Conservation (phyloP, 1,139 yeast genomes). For the Debaryomycetaceae sp. region DNA sequence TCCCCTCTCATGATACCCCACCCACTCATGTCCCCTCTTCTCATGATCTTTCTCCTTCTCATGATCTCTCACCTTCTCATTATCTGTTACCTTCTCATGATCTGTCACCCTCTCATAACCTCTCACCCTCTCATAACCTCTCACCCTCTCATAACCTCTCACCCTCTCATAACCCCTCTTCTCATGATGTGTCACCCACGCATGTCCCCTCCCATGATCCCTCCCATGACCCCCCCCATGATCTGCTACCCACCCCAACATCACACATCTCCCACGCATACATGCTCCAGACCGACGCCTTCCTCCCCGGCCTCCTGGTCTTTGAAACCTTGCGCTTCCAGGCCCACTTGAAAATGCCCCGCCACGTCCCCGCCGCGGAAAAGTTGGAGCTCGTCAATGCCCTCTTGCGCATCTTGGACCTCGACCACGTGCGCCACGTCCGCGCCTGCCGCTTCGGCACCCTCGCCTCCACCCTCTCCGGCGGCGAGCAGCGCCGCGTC, state of each 20-base stretch:
- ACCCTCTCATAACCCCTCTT: no score
- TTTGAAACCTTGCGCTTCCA: slow-evolving; percentile 60
- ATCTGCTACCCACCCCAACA: no score
- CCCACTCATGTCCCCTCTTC: no score
- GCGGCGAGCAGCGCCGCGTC: slow-evolving; percentile 76
- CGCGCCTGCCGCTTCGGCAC: slow-evolving; percentile 38
- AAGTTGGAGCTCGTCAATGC: slow-evolving; percentile 44
- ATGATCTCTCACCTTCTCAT: no score
- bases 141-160: no score
- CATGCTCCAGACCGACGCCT: slow-evolving; percentile 66
- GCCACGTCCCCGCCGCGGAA: slow-evolving; percentile 25
- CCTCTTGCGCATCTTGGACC: slow-evolving; percentile 48
- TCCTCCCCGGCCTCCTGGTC: slow-evolving; percentile 62
- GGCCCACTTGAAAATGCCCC: slow-evolving; percentile 54
- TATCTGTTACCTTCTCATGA: no score
- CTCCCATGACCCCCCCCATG: neutral
- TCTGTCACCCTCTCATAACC: no score
- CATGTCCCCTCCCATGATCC: no score
- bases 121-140: no score
- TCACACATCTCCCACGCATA: slow-evolving; percentile 50
- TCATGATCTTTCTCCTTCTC: no score
- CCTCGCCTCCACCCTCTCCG: slow-evolving; percentile 48
- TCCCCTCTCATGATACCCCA: no score
- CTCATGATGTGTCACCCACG: no score
- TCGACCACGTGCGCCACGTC: slow-evolving; percentile 50